Evolutionary conservation across 495 filamentous ascomycete species (phyloP).

Genomic region (Haplographium delicatum): DNA sequence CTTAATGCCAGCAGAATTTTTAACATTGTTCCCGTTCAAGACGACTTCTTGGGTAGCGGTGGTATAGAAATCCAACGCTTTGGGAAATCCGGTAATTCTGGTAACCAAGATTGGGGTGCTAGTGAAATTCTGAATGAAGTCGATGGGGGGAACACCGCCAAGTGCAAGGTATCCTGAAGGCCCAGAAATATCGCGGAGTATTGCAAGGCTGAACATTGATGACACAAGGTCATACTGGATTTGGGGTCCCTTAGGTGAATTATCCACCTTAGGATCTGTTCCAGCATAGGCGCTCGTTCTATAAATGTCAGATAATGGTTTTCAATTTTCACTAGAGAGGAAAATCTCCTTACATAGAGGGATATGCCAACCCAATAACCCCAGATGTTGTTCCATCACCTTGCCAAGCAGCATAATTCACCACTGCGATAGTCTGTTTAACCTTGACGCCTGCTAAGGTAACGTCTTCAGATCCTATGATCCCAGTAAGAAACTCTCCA

Average conservation of each 20-base stretch:
- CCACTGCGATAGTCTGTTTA: constrained; percentile 49
- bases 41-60: constrained; percentile 14
- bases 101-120: constrained; percentile 33
- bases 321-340: background rate
- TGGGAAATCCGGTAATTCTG: constrained; percentile 30
- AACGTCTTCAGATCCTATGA: constrained; percentile 52
- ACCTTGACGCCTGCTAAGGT: constrained; percentile 51
- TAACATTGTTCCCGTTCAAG: constrained; percentile 7
- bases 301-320: background rate
- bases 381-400: constrained; percentile 49
- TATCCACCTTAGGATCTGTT: constrained; percentile 21
- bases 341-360: constrained; percentile 23
- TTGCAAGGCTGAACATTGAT: constrained; percentile 52
- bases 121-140: constrained; percentile 26
- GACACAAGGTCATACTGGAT: constrained; percentile 42
- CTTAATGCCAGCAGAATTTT: constrained; percentile 23
- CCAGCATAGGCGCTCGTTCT: constrained; percentile 22
- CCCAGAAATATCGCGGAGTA: constrained; percentile 20
- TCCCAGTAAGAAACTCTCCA: constrained; percentile 50
- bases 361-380: constrained; percentile 58
- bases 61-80: constrained; percentile 9
- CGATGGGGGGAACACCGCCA: constrained; percentile 40
- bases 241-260: constrained; percentile 49
- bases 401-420: constrained; percentile 40
- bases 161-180: constrained; percentile 42